Percentiles rank a stretch among this genome's conserved stretches.
phyloP scores from a whole-genome alignment of 441 rosid species.

The Metrosideros polymorpha region DNA sequence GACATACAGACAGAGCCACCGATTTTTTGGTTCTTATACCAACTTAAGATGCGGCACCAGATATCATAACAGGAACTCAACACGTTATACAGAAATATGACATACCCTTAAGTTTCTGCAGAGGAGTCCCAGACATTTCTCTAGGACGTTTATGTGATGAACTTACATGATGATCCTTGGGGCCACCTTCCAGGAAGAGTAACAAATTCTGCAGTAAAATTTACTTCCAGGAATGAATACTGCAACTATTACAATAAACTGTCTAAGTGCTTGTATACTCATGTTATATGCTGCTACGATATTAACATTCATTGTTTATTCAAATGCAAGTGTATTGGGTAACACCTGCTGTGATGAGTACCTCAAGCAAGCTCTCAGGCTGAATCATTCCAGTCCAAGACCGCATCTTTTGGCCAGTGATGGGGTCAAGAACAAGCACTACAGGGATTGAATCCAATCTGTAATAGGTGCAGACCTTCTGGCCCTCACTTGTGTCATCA shows the following conservation, averaged over 20 bases:
- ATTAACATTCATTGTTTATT: not conserved
- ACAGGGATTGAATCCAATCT: slow-evolving; percentile 75
- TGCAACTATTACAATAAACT: not conserved
- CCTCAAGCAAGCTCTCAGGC: slow-evolving; percentile 86
- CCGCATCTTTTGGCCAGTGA: slow-evolving; percentile 91
- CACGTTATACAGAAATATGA: not conserved
- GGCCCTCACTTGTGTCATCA: slow-evolving; percentile 85
- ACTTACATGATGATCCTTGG: slow-evolving; percentile 60
- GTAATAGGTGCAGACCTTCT: slow-evolving; percentile 91
- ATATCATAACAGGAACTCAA: not conserved
- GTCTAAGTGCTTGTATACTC: not conserved
- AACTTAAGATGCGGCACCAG: not conserved
- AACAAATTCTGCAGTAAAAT: slow-evolving; percentile 51
- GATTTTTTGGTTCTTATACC: not conserved
- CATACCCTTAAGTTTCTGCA: slow-evolving; percentile 52
- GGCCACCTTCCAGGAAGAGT: slow-evolving; percentile 90
- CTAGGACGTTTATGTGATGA: slow-evolving; percentile 83
- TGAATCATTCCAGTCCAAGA: slow-evolving; percentile 88
- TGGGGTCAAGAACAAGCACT: slow-evolving; percentile 87
- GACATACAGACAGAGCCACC: not conserved
- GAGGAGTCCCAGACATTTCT: slow-evolving; percentile 52
- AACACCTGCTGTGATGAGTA: slow-evolving; percentile 6
- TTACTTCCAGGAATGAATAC: slow-evolving; percentile 1
- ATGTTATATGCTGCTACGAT: not conserved
- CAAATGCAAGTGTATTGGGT: not conserved